Base-by-base conservation (phyloP, 2,329 filamentous ascomycete genomes). In the Sporothrix variecibatus region DNA sequence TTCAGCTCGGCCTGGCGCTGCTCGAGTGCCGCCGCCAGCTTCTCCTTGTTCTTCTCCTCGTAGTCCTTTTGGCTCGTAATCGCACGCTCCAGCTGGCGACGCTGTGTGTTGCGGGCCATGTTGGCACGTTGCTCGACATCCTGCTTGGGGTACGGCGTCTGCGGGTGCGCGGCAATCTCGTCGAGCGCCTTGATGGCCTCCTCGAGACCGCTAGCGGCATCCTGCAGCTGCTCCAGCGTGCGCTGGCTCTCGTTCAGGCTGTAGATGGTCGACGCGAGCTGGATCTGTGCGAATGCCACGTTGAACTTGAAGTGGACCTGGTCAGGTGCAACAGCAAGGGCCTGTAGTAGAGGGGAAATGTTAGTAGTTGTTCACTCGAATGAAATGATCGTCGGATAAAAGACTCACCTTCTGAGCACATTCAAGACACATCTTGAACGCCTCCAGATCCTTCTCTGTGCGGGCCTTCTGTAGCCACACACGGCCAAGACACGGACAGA, bases 221-320 rank as follows among this genome's bases (percentile, higher is more conserved):
- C 89, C 80, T 97, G 88, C 8, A 99, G 90, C 79, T 98, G 94
- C 75, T 89, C 87, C 2, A 95, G 86, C 0, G 92, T 93, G 70
- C 94, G 91, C 80, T 95, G 91, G 6, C 89, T 89, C 80, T 98
- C 94, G 5, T 89, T 86, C 72, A 97, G 86, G 49, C 85, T 87
- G 82, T 94, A 92, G 72, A 98, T 90, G 40, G 93, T 89, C 64
- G 92, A 92, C 26, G 95, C 95, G 72, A 98, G 91, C 81, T 98
- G 95, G 76, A 97, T 97, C 81, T 98, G 96, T 38, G 98, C 94
- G 80, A 98, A 99, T 0, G 96, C 96, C 38, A 99, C 93, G 80
- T 99, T 99, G 88, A 99, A 99, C 81, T 96, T 94, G 82, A 96
- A 94, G 82, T 97, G 94, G 40, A 95, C 87, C 79, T 97, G 94